Percentiles rank a stretch among this genome's conserved stretches.
Conservation (phyloP, 257 asterid species). For the Lycium barbarum region DNA sequence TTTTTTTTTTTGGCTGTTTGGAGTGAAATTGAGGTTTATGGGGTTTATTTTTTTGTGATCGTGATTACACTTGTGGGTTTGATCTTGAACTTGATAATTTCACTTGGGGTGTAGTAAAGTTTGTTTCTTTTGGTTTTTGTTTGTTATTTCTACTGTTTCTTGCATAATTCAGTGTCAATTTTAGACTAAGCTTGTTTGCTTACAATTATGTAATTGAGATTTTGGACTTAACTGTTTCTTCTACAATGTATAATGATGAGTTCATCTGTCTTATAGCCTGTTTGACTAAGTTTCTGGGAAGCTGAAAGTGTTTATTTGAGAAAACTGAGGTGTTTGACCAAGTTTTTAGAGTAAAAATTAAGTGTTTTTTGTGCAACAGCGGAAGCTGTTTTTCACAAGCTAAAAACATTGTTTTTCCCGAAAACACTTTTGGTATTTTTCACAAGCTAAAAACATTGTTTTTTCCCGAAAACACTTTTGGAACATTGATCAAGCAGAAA, state of each 20-base stretch:
- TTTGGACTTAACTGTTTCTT: constrained; percentile 11
- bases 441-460: too few species aligned
- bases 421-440: too few species aligned
- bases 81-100: background rate
- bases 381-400: too few species aligned
- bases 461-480: too few species aligned
- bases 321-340: too few species aligned
- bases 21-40: background rate
- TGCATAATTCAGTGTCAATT: constrained; percentile 12
- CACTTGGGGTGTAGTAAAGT: constrained; percentile 15
- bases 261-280: background rate
- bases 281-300: too few species aligned
- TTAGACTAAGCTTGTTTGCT: background rate
- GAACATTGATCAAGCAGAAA: too few species aligned
- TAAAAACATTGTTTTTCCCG: too few species aligned
- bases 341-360: too few species aligned
- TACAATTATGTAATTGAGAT: background rate
- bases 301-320: too few species aligned
- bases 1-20: background rate
- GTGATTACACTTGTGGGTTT: constrained; percentile 12
- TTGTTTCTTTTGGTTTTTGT: background rate
- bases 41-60: background rate
- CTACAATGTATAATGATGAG: constrained; percentile 9
- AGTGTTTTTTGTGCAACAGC: too few species aligned
- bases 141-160: background rate